Conservation (phyloP, 2,329 filamentous ascomycete genomes). For the Plectosphaerella sp. region DNA sequence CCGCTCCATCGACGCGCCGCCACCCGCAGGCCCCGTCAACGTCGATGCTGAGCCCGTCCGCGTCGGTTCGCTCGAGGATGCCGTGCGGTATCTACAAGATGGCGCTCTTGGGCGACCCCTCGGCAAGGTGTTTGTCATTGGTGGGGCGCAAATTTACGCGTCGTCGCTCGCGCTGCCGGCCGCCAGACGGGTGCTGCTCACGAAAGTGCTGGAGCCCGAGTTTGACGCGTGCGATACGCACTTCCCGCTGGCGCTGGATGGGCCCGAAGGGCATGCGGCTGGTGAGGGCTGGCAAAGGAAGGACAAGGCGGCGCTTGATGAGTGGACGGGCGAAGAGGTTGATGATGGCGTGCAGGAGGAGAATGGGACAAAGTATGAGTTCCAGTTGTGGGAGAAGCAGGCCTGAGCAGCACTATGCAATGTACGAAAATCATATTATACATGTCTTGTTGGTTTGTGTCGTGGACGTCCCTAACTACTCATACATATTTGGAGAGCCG, state of each 20-base stretch:
- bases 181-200: conserved; percentile 63
- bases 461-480: not conserved
- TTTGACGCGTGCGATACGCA: conserved; percentile 70
- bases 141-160: conserved; percentile 80
- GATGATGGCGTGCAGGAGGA: conserved; percentile 56
- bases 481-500: not conserved
- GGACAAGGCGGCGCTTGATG: conserved; percentile 47
- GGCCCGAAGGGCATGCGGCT: conserved; percentile 23
- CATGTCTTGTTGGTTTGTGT: not conserved
- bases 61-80: conserved; percentile 53
- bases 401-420: conserved; percentile 12
- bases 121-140: conserved; percentile 77
- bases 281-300: conserved; percentile 1
- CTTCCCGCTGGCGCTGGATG: conserved; percentile 58
- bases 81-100: conserved; percentile 41
- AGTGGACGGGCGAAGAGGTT: conserved; percentile 63
- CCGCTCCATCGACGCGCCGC: conserved; percentile 30
- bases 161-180: conserved; percentile 58
- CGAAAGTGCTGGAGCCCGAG: conserved; percentile 56
- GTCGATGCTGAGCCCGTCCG: conserved; percentile 49
- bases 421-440: not conserved
- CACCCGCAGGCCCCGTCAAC: conserved; percentile 6
- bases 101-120: conserved; percentile 29
- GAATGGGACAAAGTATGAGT: conserved; percentile 61
- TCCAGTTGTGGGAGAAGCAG: conserved; percentile 67